Conservation (phyloP, 169 alveolate genomes). For the Theileria equi region DNA sequence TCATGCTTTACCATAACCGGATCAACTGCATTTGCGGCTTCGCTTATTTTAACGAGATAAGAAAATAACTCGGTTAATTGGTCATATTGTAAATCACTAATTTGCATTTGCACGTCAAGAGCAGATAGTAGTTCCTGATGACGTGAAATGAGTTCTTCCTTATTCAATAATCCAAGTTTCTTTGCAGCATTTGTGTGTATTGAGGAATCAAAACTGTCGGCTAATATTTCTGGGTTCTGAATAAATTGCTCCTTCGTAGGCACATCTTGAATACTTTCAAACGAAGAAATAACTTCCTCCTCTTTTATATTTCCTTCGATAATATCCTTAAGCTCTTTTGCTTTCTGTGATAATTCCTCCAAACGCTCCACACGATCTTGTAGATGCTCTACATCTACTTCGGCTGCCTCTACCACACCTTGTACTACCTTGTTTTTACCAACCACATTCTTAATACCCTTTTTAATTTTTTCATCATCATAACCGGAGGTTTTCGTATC, state of each 20-base stretch:
- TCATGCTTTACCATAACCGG: constrained; percentile 10
- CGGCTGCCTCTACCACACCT: constrained; percentile 50
- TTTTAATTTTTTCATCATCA: constrained; percentile 8
- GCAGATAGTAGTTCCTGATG: constrained; percentile 54
- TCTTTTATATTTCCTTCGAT: constrained; percentile 28
- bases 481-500: constrained; percentile 1
- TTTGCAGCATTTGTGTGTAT: neutral
- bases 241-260: constrained; percentile 4
- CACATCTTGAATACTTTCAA: neutral
- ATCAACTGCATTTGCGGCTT: constrained; percentile 16
- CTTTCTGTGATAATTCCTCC: constrained; percentile 58
- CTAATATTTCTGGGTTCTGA: neutral
- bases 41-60: constrained; percentile 53
- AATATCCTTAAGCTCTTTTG: constrained; percentile 50
- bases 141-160: constrained; percentile 38
- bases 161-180: constrained; percentile 14
- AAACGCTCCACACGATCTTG: constrained; percentile 39
- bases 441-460: constrained; percentile 45
- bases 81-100: constrained; percentile 55
- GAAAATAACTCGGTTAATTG: constrained; percentile 50
- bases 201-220: neutral
- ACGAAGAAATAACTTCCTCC: constrained; percentile 9
- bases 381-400: constrained; percentile 57
- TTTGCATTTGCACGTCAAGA: constrained; percentile 53
- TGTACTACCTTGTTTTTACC: constrained; percentile 23